Conservation (phyloP, 2,329 filamentous ascomycete species). For the Neopestalotiopsis clavispora region DNA sequence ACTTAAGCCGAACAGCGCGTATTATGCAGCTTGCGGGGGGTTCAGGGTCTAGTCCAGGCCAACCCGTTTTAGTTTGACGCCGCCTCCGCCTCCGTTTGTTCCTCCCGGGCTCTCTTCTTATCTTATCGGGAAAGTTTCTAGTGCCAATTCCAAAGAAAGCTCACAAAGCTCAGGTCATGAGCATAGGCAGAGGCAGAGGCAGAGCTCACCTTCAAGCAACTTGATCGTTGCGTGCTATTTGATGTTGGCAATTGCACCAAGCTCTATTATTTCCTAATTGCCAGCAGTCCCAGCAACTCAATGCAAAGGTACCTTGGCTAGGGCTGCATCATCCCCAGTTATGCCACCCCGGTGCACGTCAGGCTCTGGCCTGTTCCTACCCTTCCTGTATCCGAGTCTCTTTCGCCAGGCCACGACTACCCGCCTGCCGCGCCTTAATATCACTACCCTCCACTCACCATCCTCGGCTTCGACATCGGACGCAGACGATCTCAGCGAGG, state of each 20-base stretch:
- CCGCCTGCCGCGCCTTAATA: slow-evolving; percentile 27
- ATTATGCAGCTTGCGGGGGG: neutral
- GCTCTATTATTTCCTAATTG: neutral
- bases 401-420: slow-evolving; percentile 34
- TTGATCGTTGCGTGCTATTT: neutral
- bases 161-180: neutral
- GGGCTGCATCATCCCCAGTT: slow-evolving; percentile 21
- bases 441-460: slow-evolving; percentile 30
- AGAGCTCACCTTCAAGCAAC: neutral
- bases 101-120: slow-evolving; percentile 2
- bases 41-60: neutral
- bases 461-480: slow-evolving; percentile 21
- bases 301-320: neutral
- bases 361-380: slow-evolving; percentile 42
- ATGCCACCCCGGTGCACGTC: slow-evolving; percentile 50
- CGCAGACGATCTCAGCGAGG: slow-evolving; percentile 24
- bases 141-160: neutral
- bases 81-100: neutral
- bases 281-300: neutral
- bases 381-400: slow-evolving; percentile 57
- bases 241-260: neutral
- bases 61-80: neutral
- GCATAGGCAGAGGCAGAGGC: too few species aligned
- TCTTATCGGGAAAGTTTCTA: slow-evolving; percentile 17
- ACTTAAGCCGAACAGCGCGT: neutral